Percentiles rank a stretch among this genome's conserved stretches.
These are phyloP conservation scores for Cryptococcus amylolentus DNA, from an alignment of 1,284 basidiomycete species.

Conservation along the genomic window DNA sequence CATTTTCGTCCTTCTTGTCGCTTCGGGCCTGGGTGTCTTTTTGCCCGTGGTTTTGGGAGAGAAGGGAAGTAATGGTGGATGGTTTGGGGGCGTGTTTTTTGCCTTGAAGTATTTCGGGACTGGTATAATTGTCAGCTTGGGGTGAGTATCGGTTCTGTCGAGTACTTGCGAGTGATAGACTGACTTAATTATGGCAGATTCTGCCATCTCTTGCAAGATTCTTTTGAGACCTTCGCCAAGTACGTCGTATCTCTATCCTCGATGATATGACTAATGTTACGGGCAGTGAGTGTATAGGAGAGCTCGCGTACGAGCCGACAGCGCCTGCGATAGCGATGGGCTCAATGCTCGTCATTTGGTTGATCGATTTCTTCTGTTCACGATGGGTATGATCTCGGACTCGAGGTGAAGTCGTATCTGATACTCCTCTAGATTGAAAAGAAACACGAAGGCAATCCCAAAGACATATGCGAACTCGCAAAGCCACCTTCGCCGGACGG, in stretches of 20 bases:
- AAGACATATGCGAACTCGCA: not conserved
- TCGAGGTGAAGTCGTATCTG: not conserved
- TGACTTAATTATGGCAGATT: not conserved
- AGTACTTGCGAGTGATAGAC: not conserved
- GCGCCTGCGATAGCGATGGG: conserved; percentile 13
- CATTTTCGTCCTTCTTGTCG: conserved; percentile 10
- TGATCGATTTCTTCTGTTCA: conserved; percentile 7
- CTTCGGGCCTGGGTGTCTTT: conserved; percentile 10
- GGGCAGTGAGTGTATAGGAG: conserved; percentile 10
- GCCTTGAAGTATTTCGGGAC: conserved; percentile 11
- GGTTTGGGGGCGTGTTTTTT: conserved; percentile 4
- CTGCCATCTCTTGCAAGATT: conserved; percentile 11
- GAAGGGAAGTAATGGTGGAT: not conserved
- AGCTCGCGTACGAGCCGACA: conserved; percentile 10
- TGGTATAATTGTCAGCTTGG: conserved; percentile 9
- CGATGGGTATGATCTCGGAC: conserved; percentile 3
- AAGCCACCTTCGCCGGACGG: not conserved
- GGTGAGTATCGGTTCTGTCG: conserved; percentile 3
- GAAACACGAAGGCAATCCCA: not conserved
- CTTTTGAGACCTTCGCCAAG: conserved; percentile 12
- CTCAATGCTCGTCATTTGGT: conserved; percentile 11
- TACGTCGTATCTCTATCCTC: not conserved
- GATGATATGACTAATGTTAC: not conserved
- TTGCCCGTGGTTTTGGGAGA: conserved; percentile 7
- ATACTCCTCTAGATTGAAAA: not conserved